Conservation (phyloP, 176 grass and related monocot species). For the Otatea glauca region DNA sequence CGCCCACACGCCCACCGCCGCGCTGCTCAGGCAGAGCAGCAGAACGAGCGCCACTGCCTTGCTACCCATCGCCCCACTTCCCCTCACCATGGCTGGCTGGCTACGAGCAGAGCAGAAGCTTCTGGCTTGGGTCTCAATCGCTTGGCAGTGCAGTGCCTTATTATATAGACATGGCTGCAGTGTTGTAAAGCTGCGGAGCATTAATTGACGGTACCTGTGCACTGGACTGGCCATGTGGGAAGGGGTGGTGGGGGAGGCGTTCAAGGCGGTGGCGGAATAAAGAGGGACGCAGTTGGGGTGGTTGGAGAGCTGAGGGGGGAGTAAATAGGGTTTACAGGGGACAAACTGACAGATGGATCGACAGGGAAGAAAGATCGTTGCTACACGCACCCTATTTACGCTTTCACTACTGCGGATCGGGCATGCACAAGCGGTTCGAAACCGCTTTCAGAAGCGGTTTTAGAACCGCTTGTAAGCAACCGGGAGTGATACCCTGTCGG, state of each 20-base stretch:
- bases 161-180: constrained; percentile 39
- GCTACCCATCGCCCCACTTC: constrained; percentile 18
- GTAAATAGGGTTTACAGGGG: constrained; percentile 30
- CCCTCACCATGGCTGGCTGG: constrained; percentile 23
- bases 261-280: constrained; percentile 51
- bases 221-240: constrained; percentile 49
- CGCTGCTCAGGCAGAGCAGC: constrained; percentile 62
- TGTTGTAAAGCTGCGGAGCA: constrained; percentile 27
- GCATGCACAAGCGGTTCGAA: no score
- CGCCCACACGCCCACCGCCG: constrained; percentile 47
- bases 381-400: neutral
- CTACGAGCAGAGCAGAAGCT: constrained; percentile 10
- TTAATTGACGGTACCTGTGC: constrained; percentile 37
- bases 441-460: no score
- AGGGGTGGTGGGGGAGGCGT: neutral
- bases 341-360: neutral
- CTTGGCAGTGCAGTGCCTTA: neutral
- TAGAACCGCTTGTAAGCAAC: no score
- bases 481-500: no score
- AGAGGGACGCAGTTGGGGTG: constrained; percentile 14
- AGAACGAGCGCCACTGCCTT: constrained; percentile 49
- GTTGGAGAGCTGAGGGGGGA: constrained; percentile 40
- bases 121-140: neutral
- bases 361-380: neutral
- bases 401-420: no score